These are phyloP conservation scores for Mycena pura DNA, from an alignment of 768 basidiomycete species.

Conservation along the genomic window DNA sequence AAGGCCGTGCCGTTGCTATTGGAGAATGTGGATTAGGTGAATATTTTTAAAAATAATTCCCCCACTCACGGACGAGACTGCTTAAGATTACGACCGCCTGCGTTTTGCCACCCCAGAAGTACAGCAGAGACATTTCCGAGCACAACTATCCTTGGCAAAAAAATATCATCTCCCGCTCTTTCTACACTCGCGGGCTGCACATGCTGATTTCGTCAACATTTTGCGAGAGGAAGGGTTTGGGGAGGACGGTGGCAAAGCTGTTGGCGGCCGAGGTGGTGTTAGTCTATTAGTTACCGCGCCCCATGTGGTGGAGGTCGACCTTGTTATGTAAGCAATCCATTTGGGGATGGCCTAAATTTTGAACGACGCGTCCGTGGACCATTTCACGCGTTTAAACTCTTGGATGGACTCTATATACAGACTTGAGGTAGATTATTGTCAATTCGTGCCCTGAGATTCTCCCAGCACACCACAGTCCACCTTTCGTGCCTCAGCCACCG, in stretches of 20 bases:
- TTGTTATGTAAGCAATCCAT: too few relatives aligned
- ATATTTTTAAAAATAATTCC: slow-evolving; percentile 12
- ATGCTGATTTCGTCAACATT: slow-evolving; percentile 69
- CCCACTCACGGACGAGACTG: background rate
- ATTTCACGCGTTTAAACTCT: too few relatives aligned
- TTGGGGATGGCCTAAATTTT: too few relatives aligned
- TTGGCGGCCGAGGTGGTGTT: slow-evolving; percentile 74
- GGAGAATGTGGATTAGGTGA: slow-evolving; percentile 84
- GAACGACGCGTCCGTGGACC: too few relatives aligned
- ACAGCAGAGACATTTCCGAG: slow-evolving; percentile 72
- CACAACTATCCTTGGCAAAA: slow-evolving; percentile 70
- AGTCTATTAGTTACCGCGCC: too few relatives aligned
- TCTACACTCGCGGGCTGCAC: slow-evolving; percentile 82
- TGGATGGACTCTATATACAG: too few relatives aligned
- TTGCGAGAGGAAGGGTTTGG: slow-evolving; percentile 72
- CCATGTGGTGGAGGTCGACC: too few relatives aligned
- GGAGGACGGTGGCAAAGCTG: slow-evolving; percentile 55
- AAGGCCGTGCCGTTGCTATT: slow-evolving; percentile 69
- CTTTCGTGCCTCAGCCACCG: too few relatives aligned
- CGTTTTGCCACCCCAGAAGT: slow-evolving; percentile 65
- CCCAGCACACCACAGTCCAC: too few relatives aligned
- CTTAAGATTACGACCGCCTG: slow-evolving; percentile 78
- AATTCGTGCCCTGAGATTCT: too few relatives aligned
- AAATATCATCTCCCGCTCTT: slow-evolving; percentile 79
- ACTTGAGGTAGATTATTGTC: too few relatives aligned